Evolutionary conservation across 2,329 filamentous ascomycete genomes (phyloP).

Genomic region (Stenocarpella maydis): DNA sequence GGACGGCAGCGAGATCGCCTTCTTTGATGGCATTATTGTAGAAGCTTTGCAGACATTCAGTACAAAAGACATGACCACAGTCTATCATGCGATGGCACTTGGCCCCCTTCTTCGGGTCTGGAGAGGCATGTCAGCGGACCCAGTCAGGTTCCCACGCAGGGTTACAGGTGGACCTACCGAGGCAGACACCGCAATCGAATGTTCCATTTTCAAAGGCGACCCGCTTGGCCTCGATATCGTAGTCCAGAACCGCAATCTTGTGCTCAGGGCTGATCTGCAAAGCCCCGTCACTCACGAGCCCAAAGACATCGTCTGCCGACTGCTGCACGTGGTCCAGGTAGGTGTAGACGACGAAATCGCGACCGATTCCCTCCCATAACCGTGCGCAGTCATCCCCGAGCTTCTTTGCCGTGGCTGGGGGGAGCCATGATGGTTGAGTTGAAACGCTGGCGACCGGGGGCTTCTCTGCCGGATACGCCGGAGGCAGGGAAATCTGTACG

Average conservation of each 20-base stretch:
- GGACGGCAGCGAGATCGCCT: conserved; percentile 80
- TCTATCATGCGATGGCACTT: conserved; percentile 82
- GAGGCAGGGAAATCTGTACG: conserved; percentile 62
- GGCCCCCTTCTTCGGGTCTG: conserved; percentile 87
- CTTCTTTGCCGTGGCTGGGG: conserved; percentile 53
- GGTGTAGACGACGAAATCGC: conserved; percentile 65
- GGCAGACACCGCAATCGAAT: conserved; percentile 86
- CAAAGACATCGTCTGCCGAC: conserved; percentile 67
- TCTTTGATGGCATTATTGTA: conserved; percentile 89
- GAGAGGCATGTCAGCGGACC: conserved; percentile 37
- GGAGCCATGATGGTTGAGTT: conserved; percentile 66
- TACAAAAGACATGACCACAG: conserved; percentile 92
- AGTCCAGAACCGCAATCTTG: conserved; percentile 79
- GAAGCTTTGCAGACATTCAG: conserved; percentile 86
- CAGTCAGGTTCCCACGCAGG: neutral
- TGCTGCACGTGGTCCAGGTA: conserved; percentile 72
- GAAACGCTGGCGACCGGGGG: conserved; percentile 61
- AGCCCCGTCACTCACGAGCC: conserved; percentile 57
- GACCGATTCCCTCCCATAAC: conserved; percentile 70
- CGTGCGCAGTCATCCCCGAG: conserved; percentile 59
- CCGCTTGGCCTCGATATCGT: conserved; percentile 77
- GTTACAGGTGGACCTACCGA: conserved; percentile 59
- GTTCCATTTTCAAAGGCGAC: conserved; percentile 83
- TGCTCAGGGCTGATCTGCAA: conserved; percentile 63
- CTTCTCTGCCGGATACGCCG: conserved; percentile 62